Evolutionary conservation across 2,329 filamentous ascomycete genomes (phyloP), one percentile per base, ranked within the genome.

Genomic region (Fusarium austroafricanum): DNA sequence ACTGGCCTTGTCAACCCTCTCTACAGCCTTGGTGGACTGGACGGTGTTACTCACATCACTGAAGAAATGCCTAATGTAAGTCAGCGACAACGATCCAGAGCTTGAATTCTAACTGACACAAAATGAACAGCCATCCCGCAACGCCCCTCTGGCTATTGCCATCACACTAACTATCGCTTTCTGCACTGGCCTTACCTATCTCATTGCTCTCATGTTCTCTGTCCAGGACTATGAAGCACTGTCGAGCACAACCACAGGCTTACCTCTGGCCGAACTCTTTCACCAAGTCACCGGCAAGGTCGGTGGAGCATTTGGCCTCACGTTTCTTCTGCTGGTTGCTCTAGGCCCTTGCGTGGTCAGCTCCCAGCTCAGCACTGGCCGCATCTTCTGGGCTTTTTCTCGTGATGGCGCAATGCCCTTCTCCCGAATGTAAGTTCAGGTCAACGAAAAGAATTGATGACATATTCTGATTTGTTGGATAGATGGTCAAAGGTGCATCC

Each of bases 31-130:
- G 58, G 58, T 1, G 58, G 58, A 9, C 45, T 61, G 0, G 58
- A 61, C 8, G 58, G 58, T 1, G 55, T 61, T 1, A 53, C 58
- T 0, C 58, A 61, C 23, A 61, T 61, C 1, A 61, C 58, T 3
- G 58, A 61, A 3, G 58, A 61, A 6, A 61, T 61, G 58, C 58
- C 58, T 2, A 61, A 61, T 10, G 58, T 61, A 56, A 10, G 55
- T 46, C 20, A 15, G 0, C 10, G 15, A 12, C 5, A 31, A 31
- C 10, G 12, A 12, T 29, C 14, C 2, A 33, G 14, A 15, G 14
- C 31, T 15, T 17, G 31, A 6, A 15, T 15, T 6, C 12, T 2
- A 33, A 15, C 31, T 33, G 14, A 33, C 31, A 15, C 31, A 15
- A 10, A 31, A 15, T 14, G 31, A 15, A 3, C 6, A 59, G 57